Conservation (phyloP, 164 flowering plant genomes). For the Tinospora cordifolia region DNA sequence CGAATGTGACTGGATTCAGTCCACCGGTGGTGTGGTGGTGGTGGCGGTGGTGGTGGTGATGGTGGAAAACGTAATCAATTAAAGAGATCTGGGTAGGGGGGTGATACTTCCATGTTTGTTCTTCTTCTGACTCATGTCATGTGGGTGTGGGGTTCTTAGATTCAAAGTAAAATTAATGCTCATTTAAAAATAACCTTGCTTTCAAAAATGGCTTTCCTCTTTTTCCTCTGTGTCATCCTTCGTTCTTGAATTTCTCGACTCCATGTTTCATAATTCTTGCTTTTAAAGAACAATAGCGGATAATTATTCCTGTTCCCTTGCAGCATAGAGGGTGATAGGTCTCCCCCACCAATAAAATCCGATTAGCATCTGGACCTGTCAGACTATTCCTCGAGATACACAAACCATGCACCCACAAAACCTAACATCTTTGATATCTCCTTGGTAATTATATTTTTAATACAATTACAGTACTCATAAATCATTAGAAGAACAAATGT, state of each 20-base stretch:
- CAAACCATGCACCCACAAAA: too few relatives aligned
- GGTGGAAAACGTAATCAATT: slow-evolving; percentile 5
- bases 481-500: too few relatives aligned
- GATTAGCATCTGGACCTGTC: too few relatives aligned
- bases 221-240: background rate
- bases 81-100: slow-evolving; percentile 18
- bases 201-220: slow-evolving; percentile 9
- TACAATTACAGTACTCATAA: too few relatives aligned
- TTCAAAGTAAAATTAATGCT: slow-evolving; percentile 17
- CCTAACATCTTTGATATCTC: too few relatives aligned
- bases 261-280: background rate
- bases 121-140: slow-evolving; percentile 52
- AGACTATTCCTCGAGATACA: too few relatives aligned
- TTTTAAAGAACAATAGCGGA: too few relatives aligned
- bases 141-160: slow-evolving; percentile 36
- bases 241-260: background rate
- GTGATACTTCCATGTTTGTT: slow-evolving; percentile 10
- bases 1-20: slow-evolving; percentile 1
- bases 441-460: too few relatives aligned
- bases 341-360: too few relatives aligned
- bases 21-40: background rate
- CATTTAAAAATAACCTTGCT: slow-evolving; percentile 21
- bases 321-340: too few relatives aligned
- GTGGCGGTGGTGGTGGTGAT: slow-evolving; percentile 1
- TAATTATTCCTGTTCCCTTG: too few relatives aligned